Conservation (phyloP, 305 asterid genomes). For the Caryopteris hybrid region DNA sequence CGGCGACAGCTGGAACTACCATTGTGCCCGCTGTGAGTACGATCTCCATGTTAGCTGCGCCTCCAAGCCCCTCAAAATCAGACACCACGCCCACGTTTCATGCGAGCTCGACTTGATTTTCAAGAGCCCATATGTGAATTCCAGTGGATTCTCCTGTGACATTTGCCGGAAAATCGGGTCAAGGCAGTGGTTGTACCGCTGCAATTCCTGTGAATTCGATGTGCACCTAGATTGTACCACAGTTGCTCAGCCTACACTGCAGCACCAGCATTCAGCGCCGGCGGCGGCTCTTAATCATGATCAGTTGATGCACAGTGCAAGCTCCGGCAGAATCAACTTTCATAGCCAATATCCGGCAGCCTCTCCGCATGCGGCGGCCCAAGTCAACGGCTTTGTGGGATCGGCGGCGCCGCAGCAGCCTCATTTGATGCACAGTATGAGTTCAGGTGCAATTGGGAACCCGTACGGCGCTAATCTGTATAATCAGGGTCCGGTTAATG, state of each 20-base stretch:
- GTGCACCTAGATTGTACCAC: conserved; percentile 44
- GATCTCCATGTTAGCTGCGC: conserved; percentile 65
- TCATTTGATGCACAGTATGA: conserved; percentile 18
- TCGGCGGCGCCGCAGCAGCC: background rate
- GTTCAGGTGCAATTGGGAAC: conserved; percentile 8
- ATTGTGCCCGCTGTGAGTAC: conserved; percentile 46
- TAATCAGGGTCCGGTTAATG: background rate
- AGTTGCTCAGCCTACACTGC: conserved; percentile 3
- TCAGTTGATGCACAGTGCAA: too few species aligned
- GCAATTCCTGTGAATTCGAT: conserved; percentile 48
- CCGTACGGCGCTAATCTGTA: conserved; percentile 3
- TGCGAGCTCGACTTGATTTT: conserved; percentile 47
- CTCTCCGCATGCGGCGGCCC: background rate
- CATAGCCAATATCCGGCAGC: background rate
- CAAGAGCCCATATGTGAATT: conserved; percentile 34
- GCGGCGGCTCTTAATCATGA: too few species aligned
- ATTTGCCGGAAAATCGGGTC: conserved; percentile 35
- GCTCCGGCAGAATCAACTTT: conserved; percentile 6
- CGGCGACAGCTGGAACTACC: conserved; percentile 58
- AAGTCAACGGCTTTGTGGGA: background rate
- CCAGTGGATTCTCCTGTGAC: conserved; percentile 50
- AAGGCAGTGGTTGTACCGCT: conserved; percentile 66
- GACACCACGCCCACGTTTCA: conserved; percentile 32
- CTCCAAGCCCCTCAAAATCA: conserved; percentile 34
- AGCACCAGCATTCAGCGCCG: conserved; percentile 23